These are phyloP conservation scores for Pythium chondricola DNA, from an alignment of 352 stramenopile genomes.

Conservation along the genomic window DNA sequence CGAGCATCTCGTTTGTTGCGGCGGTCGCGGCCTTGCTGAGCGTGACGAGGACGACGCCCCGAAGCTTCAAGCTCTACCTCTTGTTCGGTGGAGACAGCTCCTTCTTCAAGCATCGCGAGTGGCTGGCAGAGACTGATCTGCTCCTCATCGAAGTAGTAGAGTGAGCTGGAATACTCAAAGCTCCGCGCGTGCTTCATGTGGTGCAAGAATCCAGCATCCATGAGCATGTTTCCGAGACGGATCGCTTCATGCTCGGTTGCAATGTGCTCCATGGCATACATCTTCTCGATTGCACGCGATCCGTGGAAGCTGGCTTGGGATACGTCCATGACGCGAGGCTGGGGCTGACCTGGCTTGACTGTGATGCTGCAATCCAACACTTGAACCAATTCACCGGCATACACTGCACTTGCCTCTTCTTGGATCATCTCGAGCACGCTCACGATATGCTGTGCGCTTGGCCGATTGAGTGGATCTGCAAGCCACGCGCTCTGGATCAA, in stretches of 20 bases:
- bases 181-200: constrained; percentile 30
- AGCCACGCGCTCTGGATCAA: constrained; percentile 46
- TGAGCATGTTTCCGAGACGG: constrained; percentile 35
- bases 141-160: constrained; percentile 40
- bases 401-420: constrained; percentile 30
- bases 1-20: background rate
- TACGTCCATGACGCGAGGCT: background rate
- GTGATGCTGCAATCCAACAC: constrained; percentile 20
- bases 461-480: constrained; percentile 24
- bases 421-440: constrained; percentile 35
- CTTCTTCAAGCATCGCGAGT: constrained; percentile 8
- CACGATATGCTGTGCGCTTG: constrained; percentile 35
- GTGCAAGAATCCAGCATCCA: constrained; percentile 44
- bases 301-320: constrained; percentile 17
- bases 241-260: constrained; percentile 23
- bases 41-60: background rate
- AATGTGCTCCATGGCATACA: constrained; percentile 24
- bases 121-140: constrained; percentile 27
- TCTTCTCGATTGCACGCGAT: constrained; percentile 25
- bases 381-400: constrained; percentile 21
- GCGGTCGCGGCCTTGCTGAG: background rate
- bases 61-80: background rate
- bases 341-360: background rate
- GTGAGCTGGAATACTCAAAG: constrained; percentile 25
- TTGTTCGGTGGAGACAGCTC: background rate